phyloP scores from a whole-genome alignment of 306 rosid genomes.

The Begonia fuchsioides region DNA sequence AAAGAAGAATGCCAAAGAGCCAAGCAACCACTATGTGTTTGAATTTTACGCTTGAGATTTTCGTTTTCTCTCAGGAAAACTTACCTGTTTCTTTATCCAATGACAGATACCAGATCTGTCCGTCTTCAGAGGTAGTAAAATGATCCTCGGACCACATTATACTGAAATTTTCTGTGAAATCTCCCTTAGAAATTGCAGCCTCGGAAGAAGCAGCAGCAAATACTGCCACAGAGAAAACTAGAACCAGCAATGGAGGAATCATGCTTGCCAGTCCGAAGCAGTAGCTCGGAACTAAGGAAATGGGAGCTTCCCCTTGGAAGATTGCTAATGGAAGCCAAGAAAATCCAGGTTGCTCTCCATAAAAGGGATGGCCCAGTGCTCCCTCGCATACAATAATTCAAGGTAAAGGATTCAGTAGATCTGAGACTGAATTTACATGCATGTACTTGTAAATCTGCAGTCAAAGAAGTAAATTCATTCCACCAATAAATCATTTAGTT shows the following conservation, averaged over 20 bases:
- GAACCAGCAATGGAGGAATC: slow-evolving; percentile 12
- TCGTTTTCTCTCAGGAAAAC: too few relatives aligned
- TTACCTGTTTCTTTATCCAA: slow-evolving; percentile 80
- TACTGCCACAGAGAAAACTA: slow-evolving; percentile 34
- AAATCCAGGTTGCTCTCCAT: too few relatives aligned
- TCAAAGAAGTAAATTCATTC: too few relatives aligned
- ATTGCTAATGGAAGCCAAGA: slow-evolving; percentile 10
- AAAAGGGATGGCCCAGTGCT: too few relatives aligned
- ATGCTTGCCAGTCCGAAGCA: slow-evolving; percentile 19
- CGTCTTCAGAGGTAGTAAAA: slow-evolving; percentile 72
- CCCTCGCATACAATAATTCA: too few relatives aligned
- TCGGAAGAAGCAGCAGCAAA: slow-evolving; percentile 19
- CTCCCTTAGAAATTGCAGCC: slow-evolving; percentile 39
- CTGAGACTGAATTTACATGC: too few relatives aligned
- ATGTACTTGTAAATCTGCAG: too few relatives aligned
- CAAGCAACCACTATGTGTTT: too few relatives aligned
- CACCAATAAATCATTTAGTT: too few relatives aligned
- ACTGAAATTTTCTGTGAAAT: slow-evolving; percentile 62
- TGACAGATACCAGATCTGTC: slow-evolving; percentile 91
- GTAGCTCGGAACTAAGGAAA: slow-evolving; percentile 10
- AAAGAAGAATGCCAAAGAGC: not conserved
- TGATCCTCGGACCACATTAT: slow-evolving; percentile 84
- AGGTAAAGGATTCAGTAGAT: too few relatives aligned
- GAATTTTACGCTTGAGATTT: too few relatives aligned
- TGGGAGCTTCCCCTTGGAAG: slow-evolving; percentile 13